Base-by-base conservation (phyloP, 768 basidiomycete genomes). In the Leccinum olivaceopallidum region DNA sequence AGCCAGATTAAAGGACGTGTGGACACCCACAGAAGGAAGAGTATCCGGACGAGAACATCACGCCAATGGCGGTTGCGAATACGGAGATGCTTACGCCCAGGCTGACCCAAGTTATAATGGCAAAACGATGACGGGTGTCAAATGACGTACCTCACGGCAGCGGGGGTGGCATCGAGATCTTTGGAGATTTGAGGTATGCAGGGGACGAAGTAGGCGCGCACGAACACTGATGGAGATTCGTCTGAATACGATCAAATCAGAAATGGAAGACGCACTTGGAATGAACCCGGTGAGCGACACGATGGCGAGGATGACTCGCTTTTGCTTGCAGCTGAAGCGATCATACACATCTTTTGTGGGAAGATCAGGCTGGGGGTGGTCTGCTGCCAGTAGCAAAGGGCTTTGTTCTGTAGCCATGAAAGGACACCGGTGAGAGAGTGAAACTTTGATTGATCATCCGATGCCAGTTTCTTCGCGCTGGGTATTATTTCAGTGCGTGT, bases 171-270 rank as follows among this genome's bases (percentile, higher is more conserved):
- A 22, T 81, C 51, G 12, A 94, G 71, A 60, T 94, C 90, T 24
- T 71, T 73, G 9, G 90, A 84, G 51, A 94, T 85, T 53, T 88
- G 81, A 0, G 90, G 89, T 59, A 93, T 88, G 0, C 85, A 85
- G 0, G 90, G 90, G 3, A 90, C 79, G 68, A 93, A 91, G 1
- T 83, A 83, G 0, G 84, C 86, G 6, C 83, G 76, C 0, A 88
- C 84, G 60, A 93, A 85, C 42, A 87, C 90, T 93, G 57, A 3
- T 53, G 6, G 22, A 14, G 16, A 34, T 37, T 48, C 22, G 51
- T 16, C 20, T 32, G 18, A 14, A 50, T 50, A 6, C 42, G 39
- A 48, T 16, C 34, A 28, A 26, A 36, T n/a, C 42, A 52, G 49
- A 16, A 26, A 55, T 53, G 44, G 18, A 57, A 44, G 5, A 62